These are phyloP conservation scores for Aspergillus sp. DNA, from an alignment of 2,329 filamentous ascomycete genomes.

Conservation along the genomic window DNA sequence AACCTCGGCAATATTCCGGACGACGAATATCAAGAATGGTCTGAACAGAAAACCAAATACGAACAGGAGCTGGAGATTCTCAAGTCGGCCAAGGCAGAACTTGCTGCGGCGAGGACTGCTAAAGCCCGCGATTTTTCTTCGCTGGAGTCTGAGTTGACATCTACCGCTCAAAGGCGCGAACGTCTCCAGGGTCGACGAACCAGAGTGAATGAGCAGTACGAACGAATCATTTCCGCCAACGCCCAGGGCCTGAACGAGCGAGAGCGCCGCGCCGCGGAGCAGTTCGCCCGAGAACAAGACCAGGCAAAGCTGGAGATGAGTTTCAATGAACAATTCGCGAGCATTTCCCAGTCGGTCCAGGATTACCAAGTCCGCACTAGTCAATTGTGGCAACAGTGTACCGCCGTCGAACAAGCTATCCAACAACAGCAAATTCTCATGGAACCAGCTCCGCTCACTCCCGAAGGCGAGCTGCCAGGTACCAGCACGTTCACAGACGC, in stretches of 20 bases:
- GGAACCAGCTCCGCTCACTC: slow-evolving; percentile 52
- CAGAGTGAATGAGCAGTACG: slow-evolving; percentile 62
- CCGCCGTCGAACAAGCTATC: slow-evolving; percentile 43
- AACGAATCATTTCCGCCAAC: slow-evolving; percentile 59
- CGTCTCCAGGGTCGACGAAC: slow-evolving; percentile 58
- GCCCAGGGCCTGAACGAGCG: slow-evolving; percentile 57
- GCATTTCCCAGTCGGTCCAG: slow-evolving; percentile 43
- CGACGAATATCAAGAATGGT: slow-evolving; percentile 55
- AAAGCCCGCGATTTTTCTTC: slow-evolving; percentile 53
- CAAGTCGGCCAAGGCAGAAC: slow-evolving; percentile 50
- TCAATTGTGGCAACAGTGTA: slow-evolving; percentile 46
- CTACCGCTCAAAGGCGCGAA: slow-evolving; percentile 57
- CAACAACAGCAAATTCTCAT: slow-evolving; percentile 46
- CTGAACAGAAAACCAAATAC: slow-evolving; percentile 54
- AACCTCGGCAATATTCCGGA: slow-evolving; percentile 57
- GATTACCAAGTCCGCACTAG: slow-evolving; percentile 44
- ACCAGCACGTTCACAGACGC: slow-evolving; percentile 44
- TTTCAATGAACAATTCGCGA: slow-evolving; percentile 44
- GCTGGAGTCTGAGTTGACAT: slow-evolving; percentile 54
- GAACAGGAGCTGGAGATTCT: slow-evolving; percentile 55
- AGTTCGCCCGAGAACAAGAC: slow-evolving; percentile 47
- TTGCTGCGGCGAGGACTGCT: slow-evolving; percentile 51
- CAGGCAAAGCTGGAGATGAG: slow-evolving; percentile 44
- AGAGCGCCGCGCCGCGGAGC: slow-evolving; percentile 50
- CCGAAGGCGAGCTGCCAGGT: slow-evolving; percentile 60